Conservation (phyloP, 2,329 filamentous ascomycete genomes). For the Dendryphion nanum region DNA sequence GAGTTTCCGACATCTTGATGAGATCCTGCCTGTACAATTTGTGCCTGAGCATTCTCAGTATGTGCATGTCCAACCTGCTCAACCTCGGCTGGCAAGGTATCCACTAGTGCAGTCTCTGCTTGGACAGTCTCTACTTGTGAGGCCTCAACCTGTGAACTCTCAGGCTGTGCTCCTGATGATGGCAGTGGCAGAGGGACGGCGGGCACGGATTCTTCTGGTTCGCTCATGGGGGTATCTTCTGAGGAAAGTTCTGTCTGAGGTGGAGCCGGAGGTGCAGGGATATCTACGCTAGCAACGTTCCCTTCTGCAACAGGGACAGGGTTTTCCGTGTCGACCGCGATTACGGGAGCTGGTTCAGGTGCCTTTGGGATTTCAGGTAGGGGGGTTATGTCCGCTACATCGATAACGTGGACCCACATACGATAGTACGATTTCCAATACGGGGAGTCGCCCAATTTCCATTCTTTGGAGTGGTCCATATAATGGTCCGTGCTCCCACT, state of each 20-base stretch:
- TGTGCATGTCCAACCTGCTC: too few relatives aligned
- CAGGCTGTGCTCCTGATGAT: slow-evolving; percentile 4
- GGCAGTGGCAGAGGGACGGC: neutral
- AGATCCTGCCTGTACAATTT: too few relatives aligned
- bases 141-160: neutral
- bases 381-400: slow-evolving; percentile 29
- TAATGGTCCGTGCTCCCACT: slow-evolving; percentile 28
- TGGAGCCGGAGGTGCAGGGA: slow-evolving; percentile 3
- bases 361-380: slow-evolving; percentile 14
- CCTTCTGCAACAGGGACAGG: neutral
- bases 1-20: neutral
- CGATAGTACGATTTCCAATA: slow-evolving; percentile 20
- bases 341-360: slow-evolving; percentile 1
- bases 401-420: slow-evolving; percentile 35
- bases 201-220: slow-evolving; percentile 27
- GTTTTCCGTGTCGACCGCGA: too few relatives aligned
- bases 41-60: too few relatives aligned
- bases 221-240: slow-evolving; percentile 41
- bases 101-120: too few relatives aligned
- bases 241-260: slow-evolving; percentile 9
- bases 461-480: slow-evolving; percentile 19
- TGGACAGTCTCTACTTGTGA: neutral
- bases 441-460: slow-evolving; percentile 22
- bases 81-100: too few relatives aligned
- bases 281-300: neutral